These are phyloP conservation scores for Starmerella khaoyaiensis DNA, from an alignment of 805 yeast species.

Conservation along the genomic window DNA sequence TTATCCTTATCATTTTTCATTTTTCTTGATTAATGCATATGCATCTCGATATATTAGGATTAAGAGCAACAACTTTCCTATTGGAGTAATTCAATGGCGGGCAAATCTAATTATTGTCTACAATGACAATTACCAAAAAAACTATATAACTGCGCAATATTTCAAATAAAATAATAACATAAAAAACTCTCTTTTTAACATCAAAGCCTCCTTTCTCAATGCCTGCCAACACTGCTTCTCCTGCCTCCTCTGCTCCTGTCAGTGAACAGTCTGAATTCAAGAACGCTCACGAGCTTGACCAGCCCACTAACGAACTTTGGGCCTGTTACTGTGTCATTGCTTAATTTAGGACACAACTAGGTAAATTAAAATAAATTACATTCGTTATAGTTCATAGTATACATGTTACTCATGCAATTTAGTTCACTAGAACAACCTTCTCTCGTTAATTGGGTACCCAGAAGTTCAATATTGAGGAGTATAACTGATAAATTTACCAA, in stretches of 20 bases:
- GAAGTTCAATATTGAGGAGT: too few relatives aligned
- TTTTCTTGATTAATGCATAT: too few relatives aligned
- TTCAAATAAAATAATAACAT: background rate
- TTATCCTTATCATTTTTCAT: too few relatives aligned
- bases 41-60: too few relatives aligned
- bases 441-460: too few relatives aligned
- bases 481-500: too few relatives aligned
- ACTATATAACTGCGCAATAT: background rate
- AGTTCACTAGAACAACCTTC: too few relatives aligned
- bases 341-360: too few relatives aligned
- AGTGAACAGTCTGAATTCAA: background rate
- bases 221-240: conserved; percentile 1
- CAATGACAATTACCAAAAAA: background rate
- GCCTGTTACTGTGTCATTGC: background rate
- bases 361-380: too few relatives aligned
- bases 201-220: background rate
- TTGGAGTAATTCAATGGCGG: background rate
- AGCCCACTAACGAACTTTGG: background rate
- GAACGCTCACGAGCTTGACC: background rate
- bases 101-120: background rate
- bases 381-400: too few relatives aligned
- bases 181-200: background rate
- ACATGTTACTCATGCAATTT: too few relatives aligned
- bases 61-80: too few relatives aligned
- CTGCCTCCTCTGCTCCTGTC: background rate